Evolutionary conservation across 495 filamentous ascomycete genomes (phyloP), one percentile per base, ranked within the genome.

Genomic region (Acidomyces sp.): DNA sequence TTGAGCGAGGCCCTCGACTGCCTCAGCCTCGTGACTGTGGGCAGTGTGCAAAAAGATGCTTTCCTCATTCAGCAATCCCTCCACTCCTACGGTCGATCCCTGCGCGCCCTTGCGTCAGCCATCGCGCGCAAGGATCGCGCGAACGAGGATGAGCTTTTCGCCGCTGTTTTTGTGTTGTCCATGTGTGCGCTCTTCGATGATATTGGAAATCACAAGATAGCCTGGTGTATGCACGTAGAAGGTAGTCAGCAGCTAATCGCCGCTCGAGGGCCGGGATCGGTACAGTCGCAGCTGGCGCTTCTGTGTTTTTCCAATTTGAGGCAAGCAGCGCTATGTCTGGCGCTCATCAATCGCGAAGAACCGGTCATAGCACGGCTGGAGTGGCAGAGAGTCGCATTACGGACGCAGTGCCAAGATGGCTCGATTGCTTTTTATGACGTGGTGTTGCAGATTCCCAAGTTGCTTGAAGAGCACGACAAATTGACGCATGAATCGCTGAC

Each of bases 301-400:
- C 27, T 47, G 30, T 16, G 46, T 6, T 52, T 41, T 35, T 38
- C 43, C 7, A 43, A 46, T 32, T 37, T 38, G 19, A 13, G 39
- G 23, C 43, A 52, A 19, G 48, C 43, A 2, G 31, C 43, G 12
- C 34, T 52, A 11, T 24, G 16, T 7, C 31, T 30, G 18, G 30
- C 43, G n/a, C 39, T 52, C 7, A 52, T 52, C 12, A 34, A 33
- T 26, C 18, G 48, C 19, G 44, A 47, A 31, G 44, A 32, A 31
- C 39, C 39, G 13, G 34, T 34, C 20, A 38, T 52, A 31, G 43
- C 44, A 4, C 13, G 7, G 16, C 26, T 34, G 20, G 39, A 46
- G 20, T 52, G 48, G 48, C 18, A 39, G 12, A 39, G 20, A 20
- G n/a, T 47, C 11, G 48, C 48, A 1, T 43, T 52, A 21, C 19